phyloP scores from a whole-genome alignment of 106 monocot genomes.

The Dendrobium chrysotoxum region DNA sequence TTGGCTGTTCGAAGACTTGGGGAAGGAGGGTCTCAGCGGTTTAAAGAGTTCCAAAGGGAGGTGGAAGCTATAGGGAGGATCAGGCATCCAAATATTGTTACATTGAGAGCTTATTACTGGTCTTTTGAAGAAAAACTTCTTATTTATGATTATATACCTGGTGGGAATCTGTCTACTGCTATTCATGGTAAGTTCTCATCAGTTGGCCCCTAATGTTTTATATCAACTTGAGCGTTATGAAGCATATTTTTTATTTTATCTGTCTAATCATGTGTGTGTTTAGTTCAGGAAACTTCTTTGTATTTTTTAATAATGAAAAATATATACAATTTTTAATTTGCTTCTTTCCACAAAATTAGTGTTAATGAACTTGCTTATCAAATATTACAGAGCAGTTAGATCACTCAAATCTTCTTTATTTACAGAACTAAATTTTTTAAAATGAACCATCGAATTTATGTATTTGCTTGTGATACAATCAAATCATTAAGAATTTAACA shows the following conservation, averaged over 20 bases:
- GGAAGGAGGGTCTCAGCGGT: slow-evolving; percentile 57
- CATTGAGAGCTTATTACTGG: slow-evolving; percentile 76
- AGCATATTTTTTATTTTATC: background rate
- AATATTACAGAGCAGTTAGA: no score
- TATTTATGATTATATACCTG: slow-evolving; percentile 54
- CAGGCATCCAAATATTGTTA: slow-evolving; percentile 34
- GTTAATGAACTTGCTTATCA: no score
- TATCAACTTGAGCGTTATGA: background rate
- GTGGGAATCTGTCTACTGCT: slow-evolving; percentile 34
- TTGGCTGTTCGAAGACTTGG: slow-evolving; percentile 71
- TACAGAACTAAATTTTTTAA: background rate
- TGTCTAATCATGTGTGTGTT: background rate
- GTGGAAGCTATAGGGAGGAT: slow-evolving; percentile 51
- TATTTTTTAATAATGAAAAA: no score
- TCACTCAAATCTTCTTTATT: no score
- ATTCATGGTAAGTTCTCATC: slow-evolving; percentile 32
- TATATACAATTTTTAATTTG: no score
- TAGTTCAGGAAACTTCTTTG: no score
- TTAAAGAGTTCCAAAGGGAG: slow-evolving; percentile 47
- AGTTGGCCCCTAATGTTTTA: background rate
- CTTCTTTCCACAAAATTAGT: no score
- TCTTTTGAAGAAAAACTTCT: slow-evolving; percentile 81
- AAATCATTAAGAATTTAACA: background rate
- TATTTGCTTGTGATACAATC: background rate
- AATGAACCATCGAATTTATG: background rate